Percentiles rank a stretch among this genome's conserved stretches.
Evolutionary conservation across 352 stramenopile species (phyloP).

Genomic region (Plasmopara halstedii): DNA sequence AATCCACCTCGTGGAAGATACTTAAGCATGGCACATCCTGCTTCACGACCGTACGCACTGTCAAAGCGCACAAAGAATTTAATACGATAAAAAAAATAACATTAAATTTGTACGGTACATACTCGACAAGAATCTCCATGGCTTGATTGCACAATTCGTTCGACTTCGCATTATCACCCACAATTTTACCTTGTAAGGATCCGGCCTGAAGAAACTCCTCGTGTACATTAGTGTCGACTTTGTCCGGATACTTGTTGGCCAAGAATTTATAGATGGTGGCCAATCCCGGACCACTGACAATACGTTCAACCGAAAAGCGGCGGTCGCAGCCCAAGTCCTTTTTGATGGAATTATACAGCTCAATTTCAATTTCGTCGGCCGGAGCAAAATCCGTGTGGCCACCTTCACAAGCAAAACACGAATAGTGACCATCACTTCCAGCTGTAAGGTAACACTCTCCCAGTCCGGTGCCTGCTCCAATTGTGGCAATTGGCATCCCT

Average conservation of each 20-base stretch:
- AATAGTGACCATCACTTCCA: conserved; percentile 78
- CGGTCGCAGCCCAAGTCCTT: conserved; percentile 77
- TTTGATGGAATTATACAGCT: conserved; percentile 78
- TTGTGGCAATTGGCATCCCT: conserved; percentile 89
- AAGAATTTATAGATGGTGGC: conserved; percentile 97
- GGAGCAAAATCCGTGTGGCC: conserved; percentile 95
- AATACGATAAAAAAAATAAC: too few species aligned
- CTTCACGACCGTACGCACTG: conserved; percentile 91
- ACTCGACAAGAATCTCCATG: conserved; percentile 93
- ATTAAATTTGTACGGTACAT: too few species aligned
- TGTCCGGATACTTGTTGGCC: conserved; percentile 83
- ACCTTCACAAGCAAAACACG: conserved; percentile 90
- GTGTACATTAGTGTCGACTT: conserved; percentile 77
- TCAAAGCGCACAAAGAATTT: background rate
- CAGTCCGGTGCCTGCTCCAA: conserved; percentile 94
- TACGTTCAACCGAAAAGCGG: conserved; percentile 93
- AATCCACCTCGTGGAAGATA: conserved; percentile 94
- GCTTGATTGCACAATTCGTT: conserved; percentile 80
- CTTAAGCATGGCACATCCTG: conserved; percentile 91
- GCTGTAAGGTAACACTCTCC: conserved; percentile 95
- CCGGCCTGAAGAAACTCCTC: conserved; percentile 49
- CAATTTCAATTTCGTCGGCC: conserved; percentile 79
- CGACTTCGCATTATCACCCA: conserved; percentile 83
- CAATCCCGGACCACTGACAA: conserved; percentile 93
- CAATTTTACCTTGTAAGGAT: conserved; percentile 71